Evolutionary conservation across 768 basidiomycete genomes (phyloP).

Genomic region (Xerocomus spinulosus): DNA sequence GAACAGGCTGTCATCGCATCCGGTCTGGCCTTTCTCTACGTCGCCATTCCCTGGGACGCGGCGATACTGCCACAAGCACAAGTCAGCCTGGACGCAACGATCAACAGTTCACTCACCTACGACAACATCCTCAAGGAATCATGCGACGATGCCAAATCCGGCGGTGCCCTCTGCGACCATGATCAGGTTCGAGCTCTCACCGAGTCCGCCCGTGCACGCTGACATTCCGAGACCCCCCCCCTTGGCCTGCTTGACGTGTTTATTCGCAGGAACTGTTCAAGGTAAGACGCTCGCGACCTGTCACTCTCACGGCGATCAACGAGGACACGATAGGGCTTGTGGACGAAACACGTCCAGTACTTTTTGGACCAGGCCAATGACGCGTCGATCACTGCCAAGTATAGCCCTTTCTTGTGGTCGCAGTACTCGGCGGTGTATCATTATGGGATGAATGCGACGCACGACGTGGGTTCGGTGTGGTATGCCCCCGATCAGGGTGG

Average conservation of each 20-base stretch:
- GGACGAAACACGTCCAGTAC: conserved; percentile 49
- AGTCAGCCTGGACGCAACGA: conserved; percentile 50
- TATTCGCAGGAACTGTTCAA: conserved; percentile 26
- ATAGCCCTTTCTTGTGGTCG: conserved; percentile 30
- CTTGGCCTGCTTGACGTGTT: neutral
- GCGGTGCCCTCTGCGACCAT: conserved; percentile 39
- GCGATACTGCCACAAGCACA: conserved; percentile 45
- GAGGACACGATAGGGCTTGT: conserved; percentile 33
- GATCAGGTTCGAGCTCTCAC: conserved; percentile 35
- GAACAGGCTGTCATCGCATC: conserved; percentile 51
- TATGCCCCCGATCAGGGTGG: conserved; percentile 27
- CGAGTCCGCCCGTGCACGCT: neutral
- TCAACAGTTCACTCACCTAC: conserved; percentile 33
- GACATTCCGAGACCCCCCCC: neutral
- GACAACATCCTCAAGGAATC: conserved; percentile 46
- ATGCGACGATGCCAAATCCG: conserved; percentile 43
- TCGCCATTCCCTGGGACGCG: conserved; percentile 33
- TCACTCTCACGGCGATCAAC: neutral
- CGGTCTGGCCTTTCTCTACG: conserved; percentile 44
- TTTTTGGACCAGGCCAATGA: conserved; percentile 46
- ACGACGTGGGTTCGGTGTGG: conserved; percentile 40
- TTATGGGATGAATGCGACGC: conserved; percentile 36
- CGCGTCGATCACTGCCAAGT: conserved; percentile 40
- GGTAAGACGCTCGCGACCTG: conserved; percentile 12
- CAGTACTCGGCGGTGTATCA: conserved; percentile 37